A percentile compares a stretch with the other conserved stretches of the same genome.
phyloP scores from a whole-genome alignment of 768 basidiomycete species.

The Coprinopsis sp. region DNA sequence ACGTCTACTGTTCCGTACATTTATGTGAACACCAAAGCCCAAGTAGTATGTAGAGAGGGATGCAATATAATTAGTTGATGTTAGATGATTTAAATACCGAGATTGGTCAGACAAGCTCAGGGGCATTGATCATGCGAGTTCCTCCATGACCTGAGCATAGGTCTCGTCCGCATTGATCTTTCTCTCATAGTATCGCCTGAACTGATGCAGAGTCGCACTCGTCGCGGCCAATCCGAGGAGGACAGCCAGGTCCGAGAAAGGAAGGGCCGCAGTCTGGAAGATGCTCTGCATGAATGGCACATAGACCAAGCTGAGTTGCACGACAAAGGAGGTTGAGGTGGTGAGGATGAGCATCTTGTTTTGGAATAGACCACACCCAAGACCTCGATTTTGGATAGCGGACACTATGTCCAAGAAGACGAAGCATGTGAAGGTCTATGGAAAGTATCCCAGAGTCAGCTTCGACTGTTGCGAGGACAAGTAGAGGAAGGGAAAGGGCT shows the following conservation, averaged over 20 bases:
- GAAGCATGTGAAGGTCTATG: constrained; percentile 94
- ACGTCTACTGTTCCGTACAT: too few relatives aligned
- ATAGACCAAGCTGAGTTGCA: constrained; percentile 84
- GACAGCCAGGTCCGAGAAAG: constrained; percentile 59
- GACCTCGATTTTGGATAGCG: constrained; percentile 89
- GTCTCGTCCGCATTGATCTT: constrained; percentile 49
- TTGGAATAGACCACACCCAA: constrained; percentile 75
- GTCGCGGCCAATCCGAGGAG: constrained; percentile 63
- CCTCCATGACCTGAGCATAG: constrained; percentile 48
- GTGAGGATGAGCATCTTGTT: constrained; percentile 91
- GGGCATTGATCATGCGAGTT: constrained; percentile 49
- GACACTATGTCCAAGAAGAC: constrained; percentile 97
- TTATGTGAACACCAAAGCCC: background rate
- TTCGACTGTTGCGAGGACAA: constrained; percentile 1
- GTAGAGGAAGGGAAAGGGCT: constrained; percentile 22
- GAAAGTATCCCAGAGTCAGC: constrained; percentile 7
- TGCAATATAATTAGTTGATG: background rate
- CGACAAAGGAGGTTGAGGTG: constrained; percentile 79
- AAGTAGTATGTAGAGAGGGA: background rate
- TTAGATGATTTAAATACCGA: background rate
- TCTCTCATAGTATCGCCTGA: constrained; percentile 72
- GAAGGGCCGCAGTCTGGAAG: constrained; percentile 89
- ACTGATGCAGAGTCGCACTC: constrained; percentile 74
- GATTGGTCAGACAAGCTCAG: too few relatives aligned
- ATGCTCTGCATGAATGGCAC: constrained; percentile 86